These are phyloP conservation scores for Metroxylon sagu DNA, from an alignment of 176 grass and related monocot species.

Conservation along the genomic window DNA sequence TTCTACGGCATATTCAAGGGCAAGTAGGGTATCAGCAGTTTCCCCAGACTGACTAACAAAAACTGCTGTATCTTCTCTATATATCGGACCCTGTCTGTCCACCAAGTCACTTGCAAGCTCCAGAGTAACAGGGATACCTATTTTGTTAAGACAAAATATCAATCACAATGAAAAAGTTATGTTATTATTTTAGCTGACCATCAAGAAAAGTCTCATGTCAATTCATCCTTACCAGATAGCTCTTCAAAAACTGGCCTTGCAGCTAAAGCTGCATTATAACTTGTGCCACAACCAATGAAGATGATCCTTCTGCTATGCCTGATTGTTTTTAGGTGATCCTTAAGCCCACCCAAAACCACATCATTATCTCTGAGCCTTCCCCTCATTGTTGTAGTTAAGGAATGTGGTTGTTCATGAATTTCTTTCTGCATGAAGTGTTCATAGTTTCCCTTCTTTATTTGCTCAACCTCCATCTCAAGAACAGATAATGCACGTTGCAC, in stretches of 20 bases:
- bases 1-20: conserved; percentile 81
- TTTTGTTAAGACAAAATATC: neutral
- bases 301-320: conserved; percentile 67
- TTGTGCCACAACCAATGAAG: conserved; percentile 93
- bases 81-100: conserved; percentile 80
- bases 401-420: conserved; percentile 87
- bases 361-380: conserved; percentile 69
- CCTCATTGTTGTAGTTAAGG: conserved; percentile 86
- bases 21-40: conserved; percentile 87
- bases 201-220: conserved; percentile 6
- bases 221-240: conserved; percentile 44
- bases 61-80: conserved; percentile 72
- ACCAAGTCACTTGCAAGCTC: conserved; percentile 82
- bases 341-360: conserved; percentile 83
- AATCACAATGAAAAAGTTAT: neutral
- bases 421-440: conserved; percentile 98
- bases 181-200: no score
- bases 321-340: conserved; percentile 82
- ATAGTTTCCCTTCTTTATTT: conserved; percentile 93
- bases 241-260: conserved; percentile 83
- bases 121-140: conserved; percentile 86
- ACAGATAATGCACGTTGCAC: conserved; percentile 87
- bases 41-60: conserved; percentile 98
- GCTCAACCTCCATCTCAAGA: conserved; percentile 94
- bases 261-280: conserved; percentile 85